Evolutionary conservation across 306 rosid genomes (phyloP).

Genomic region (Dryas alaskensis): DNA sequence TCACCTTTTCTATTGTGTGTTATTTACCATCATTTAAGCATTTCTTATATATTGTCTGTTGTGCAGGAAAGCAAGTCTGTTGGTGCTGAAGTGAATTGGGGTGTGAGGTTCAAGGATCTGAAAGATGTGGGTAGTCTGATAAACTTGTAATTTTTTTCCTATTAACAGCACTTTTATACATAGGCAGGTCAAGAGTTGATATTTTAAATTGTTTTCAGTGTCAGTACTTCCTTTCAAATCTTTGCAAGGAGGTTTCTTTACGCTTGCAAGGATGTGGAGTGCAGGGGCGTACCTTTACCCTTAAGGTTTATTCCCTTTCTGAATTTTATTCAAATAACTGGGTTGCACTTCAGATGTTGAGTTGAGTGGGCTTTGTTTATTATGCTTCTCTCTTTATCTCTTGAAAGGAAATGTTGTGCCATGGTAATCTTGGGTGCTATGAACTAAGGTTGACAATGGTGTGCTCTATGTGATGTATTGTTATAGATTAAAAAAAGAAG

Average conservation of each 20-base stretch:
- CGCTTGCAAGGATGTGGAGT: slow-evolving; percentile 77
- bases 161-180: slow-evolving; percentile 17
- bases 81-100: slow-evolving; percentile 99
- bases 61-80: slow-evolving; percentile 81
- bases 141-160: slow-evolving; percentile 1
- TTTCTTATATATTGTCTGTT: slow-evolving; percentile 22
- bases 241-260: slow-evolving; percentile 85
- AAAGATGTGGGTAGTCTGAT: slow-evolving; percentile 65
- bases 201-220: slow-evolving; percentile 48
- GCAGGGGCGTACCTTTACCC: slow-evolving; percentile 80
- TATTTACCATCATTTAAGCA: not conserved
- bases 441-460: slow-evolving; percentile 17
- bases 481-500: slow-evolving; percentile 75
- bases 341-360: not conserved
- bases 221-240: slow-evolving; percentile 64
- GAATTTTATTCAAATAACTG: slow-evolving; percentile 13
- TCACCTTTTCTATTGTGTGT: not conserved
- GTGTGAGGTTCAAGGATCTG: slow-evolving; percentile 79
- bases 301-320: slow-evolving; percentile 53
- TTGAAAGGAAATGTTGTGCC: not conserved
- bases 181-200: slow-evolving; percentile 34
- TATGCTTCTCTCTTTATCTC: slow-evolving; percentile 21
- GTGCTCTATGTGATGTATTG: slow-evolving; percentile 19
- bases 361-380: slow-evolving; percentile 10
- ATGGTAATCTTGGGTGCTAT: slow-evolving; percentile 4